Evolutionary conservation across 129 eudicot genomes (phyloP), one percentile per base, ranked within the genome.

Genomic region (Heracleum sosnowskyi): DNA sequence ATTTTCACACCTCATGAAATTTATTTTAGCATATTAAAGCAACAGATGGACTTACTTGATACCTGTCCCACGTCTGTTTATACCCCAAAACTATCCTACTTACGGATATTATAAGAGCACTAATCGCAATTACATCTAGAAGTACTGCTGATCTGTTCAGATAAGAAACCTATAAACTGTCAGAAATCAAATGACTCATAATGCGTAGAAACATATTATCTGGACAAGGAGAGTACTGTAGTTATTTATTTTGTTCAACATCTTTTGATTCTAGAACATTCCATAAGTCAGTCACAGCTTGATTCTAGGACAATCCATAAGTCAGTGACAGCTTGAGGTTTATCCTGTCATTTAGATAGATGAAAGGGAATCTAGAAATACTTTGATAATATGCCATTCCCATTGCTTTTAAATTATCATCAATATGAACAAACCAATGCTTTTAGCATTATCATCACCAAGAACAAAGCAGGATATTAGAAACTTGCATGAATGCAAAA

Each of bases 41-140:
- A 66, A 5, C 36, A 82, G n/a, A 31, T 74, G 82, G 36, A 79
- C 90, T 82, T 78, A 95, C 97, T 85, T 95, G 94, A 84, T 95
- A 95, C 78, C 99, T 86, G 83, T 92, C 99, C 92, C 97, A 81
- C 33, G 99, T 95, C 75, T 92, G 99, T 80, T 95, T 92, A 91
- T 95, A 95, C 49, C 99, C 99, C 90, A 95, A 81, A 75, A 84
- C 87, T 69, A 95, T 93, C 68, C 99, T 96, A 68, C 76, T 83
- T 53, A 82, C 77, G 77, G 84, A 92, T 79, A 95, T 84, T 55
- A 92, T 80, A 73, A 95, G 97, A 79, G 99, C 97, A 84, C 83
- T 90, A 73, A 86, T 88, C 62, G 92, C 92, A 83, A 95, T 85
- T 42, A 90, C 89, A 80, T 95, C 99, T 76, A 95, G 90, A 85